These are phyloP conservation scores for Platismatia glauca DNA, from an alignment of 495 filamentous ascomycete species.

Conservation along the genomic window DNA sequence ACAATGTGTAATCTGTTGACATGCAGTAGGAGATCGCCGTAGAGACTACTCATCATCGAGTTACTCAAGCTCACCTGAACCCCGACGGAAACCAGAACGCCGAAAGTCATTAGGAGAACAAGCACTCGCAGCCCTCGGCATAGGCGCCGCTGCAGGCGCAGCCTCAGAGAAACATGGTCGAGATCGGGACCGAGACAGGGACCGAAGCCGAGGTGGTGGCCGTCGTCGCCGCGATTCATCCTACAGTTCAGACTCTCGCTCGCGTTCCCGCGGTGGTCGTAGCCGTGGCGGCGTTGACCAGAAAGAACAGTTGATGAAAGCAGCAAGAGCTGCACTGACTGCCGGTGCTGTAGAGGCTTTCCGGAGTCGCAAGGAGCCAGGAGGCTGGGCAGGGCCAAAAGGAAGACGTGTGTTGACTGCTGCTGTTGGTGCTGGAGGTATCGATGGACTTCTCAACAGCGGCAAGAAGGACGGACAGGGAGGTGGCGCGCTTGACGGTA, in stretches of 20 bases:
- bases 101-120: constrained; percentile 67
- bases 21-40: constrained; percentile 32
- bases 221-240: constrained; percentile 45
- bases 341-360: constrained; percentile 86
- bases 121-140: constrained; percentile 56
- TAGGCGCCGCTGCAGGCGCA: constrained; percentile 51
- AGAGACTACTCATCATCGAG: constrained; percentile 31
- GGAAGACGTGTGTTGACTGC: constrained; percentile 81
- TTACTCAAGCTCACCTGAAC: constrained; percentile 36
- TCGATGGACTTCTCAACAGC: constrained; percentile 63
- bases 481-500: constrained; percentile 52
- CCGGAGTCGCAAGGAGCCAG: constrained; percentile 73
- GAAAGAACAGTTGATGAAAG: constrained; percentile 62
- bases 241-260: constrained; percentile 43
- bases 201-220: constrained; percentile 35
- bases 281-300: constrained; percentile 29
- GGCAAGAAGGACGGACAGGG: constrained; percentile 53
- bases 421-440: constrained; percentile 72
- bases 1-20: constrained; percentile 1
- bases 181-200: constrained; percentile 27
- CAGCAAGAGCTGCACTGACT: constrained; percentile 74
- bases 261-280: constrained; percentile 40
- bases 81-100: constrained; percentile 34
- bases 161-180: constrained; percentile 21
- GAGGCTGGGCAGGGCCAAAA: constrained; percentile 75